A percentile compares a stretch with the other conserved stretches of the same genome.
Evolutionary conservation across 768 basidiomycete genomes (phyloP).

Genomic region (Sporobolomyces roseus): DNA sequence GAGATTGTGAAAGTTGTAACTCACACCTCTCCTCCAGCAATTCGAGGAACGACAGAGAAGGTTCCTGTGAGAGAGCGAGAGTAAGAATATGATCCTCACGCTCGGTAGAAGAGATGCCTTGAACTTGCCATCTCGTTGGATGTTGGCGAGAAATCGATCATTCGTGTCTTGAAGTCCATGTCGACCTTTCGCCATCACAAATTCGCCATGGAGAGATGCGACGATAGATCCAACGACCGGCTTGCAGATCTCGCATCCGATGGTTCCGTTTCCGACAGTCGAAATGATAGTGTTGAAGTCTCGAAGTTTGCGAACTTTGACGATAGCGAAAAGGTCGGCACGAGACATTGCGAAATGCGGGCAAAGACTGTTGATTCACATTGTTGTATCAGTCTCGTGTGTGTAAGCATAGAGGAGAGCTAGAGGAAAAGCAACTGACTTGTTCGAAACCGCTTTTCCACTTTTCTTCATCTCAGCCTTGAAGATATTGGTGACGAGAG

Average conservation of each 20-base stretch:
- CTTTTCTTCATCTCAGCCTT: slow-evolving; percentile 66
- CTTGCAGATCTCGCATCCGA: slow-evolving; percentile 72
- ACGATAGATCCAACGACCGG: slow-evolving; percentile 59
- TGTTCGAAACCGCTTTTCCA: slow-evolving; percentile 59
- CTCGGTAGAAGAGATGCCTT: not conserved
- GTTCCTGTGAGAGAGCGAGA: slow-evolving; percentile 47
- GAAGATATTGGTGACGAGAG: slow-evolving; percentile 55
- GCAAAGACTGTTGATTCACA: slow-evolving; percentile 53
- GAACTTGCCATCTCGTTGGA: slow-evolving; percentile 47
- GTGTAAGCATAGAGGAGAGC: not conserved
- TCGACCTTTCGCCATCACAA: slow-evolving; percentile 55
- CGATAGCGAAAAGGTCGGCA: slow-evolving; percentile 63
- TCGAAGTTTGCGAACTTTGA: slow-evolving; percentile 61
- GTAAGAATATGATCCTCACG: too few relatives aligned
- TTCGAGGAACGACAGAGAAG: slow-evolving; percentile 67
- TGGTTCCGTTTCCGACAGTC: slow-evolving; percentile 54
- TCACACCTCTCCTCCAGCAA: slow-evolving; percentile 69
- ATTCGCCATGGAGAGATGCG: slow-evolving; percentile 61
- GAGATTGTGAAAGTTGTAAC: too few relatives aligned
- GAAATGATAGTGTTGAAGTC: slow-evolving; percentile 60
- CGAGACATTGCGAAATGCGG: slow-evolving; percentile 63
- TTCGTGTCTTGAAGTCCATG: slow-evolving; percentile 55
- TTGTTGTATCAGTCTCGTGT: slow-evolving; percentile 2
- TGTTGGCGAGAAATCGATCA: slow-evolving; percentile 51
- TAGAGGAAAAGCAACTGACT: slow-evolving; percentile 44